Evolutionary conservation across 176 grass and related monocot genomes (phyloP).

Genomic region (Sorghum bicolor): DNA sequence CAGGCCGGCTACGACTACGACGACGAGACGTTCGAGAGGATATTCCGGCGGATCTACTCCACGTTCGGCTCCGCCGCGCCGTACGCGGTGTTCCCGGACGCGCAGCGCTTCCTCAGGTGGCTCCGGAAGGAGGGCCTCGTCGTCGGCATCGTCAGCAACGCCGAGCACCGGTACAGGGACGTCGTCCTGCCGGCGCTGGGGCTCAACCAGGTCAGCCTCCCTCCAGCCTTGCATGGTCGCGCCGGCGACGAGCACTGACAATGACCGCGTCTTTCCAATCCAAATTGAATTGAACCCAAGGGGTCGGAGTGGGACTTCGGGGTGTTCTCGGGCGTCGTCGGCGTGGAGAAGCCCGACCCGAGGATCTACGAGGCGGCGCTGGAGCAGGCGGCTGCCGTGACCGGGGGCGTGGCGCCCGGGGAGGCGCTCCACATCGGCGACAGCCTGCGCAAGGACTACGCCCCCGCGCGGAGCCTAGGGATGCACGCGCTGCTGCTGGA

Average conservation of each 20-base stretch:
- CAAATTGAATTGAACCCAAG: neutral
- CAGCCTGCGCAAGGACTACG: constrained; percentile 82
- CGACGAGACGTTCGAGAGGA: constrained; percentile 63
- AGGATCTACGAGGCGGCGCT: constrained; percentile 75
- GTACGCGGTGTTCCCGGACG: constrained; percentile 72
- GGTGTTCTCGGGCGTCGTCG: constrained; percentile 51
- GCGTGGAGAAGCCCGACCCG: constrained; percentile 77
- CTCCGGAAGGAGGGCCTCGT: constrained; percentile 36
- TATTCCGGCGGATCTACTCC: constrained; percentile 73
- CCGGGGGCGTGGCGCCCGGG: constrained; percentile 46
- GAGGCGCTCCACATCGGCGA: constrained; percentile 77
- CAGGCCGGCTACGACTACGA: constrained; percentile 79
- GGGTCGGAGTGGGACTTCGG: constrained; percentile 50
- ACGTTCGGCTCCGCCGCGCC: constrained; percentile 75
- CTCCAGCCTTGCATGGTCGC: no score
- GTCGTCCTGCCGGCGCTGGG: constrained; percentile 70
- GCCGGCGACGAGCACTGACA: neutral
- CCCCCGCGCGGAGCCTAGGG: constrained; percentile 52
- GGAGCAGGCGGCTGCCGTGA: constrained; percentile 34
- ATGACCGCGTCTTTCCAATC: neutral
- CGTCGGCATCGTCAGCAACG: constrained; percentile 79
- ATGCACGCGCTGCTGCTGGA: constrained; percentile 81
- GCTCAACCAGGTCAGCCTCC: constrained; percentile 35
- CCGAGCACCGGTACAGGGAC: constrained; percentile 66
- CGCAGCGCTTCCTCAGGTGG: constrained; percentile 65